A percentile compares a stretch with the other conserved stretches of the same genome.
Evolutionary conservation across 106 monocot species (phyloP).

Genomic region (Dendrobium catenatum): DNA sequence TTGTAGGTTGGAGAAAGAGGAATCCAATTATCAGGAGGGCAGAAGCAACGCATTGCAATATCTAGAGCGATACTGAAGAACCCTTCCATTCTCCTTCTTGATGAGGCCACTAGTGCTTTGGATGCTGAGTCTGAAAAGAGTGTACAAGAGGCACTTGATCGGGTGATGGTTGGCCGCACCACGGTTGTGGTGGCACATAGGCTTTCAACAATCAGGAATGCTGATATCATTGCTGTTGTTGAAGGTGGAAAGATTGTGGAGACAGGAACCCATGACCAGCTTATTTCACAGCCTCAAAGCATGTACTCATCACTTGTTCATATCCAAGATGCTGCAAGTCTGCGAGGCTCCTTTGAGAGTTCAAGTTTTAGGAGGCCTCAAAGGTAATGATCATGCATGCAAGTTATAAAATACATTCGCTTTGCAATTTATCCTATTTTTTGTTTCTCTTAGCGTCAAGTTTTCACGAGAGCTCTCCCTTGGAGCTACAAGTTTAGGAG

Average conservation of each 20-base stretch:
- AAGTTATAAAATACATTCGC: neutral
- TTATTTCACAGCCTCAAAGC: conserved; percentile 44
- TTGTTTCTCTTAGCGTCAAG: conserved; percentile 35
- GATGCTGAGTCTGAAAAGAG: conserved; percentile 78
- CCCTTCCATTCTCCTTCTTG: conserved; percentile 89
- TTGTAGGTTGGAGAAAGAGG: conserved; percentile 70
- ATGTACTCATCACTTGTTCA: conserved; percentile 66
- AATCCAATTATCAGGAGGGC: conserved; percentile 69
- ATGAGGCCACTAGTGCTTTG: conserved; percentile 85
- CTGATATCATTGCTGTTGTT: conserved; percentile 67
- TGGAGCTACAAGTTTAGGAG: conserved; percentile 54
- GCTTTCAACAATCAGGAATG: conserved; percentile 66
- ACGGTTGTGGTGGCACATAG: conserved; percentile 67
- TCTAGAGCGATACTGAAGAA: conserved; percentile 92
- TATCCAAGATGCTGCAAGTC: conserved; percentile 48
- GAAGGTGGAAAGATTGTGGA: conserved; percentile 55
- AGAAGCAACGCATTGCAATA: conserved; percentile 75
- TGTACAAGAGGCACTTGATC: conserved; percentile 74
- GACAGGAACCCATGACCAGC: conserved; percentile 83
- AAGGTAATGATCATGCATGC: conserved; percentile 33
- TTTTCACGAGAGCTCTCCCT: conserved; percentile 61
- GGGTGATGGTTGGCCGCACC: conserved; percentile 76
- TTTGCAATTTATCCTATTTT: conserved; percentile 3
- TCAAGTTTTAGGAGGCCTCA: conserved; percentile 21
- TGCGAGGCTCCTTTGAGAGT: conserved; percentile 25